phyloP scores from a whole-genome alignment of 2,329 filamentous ascomycete genomes.

The Coniochaeta sp. region DNA sequence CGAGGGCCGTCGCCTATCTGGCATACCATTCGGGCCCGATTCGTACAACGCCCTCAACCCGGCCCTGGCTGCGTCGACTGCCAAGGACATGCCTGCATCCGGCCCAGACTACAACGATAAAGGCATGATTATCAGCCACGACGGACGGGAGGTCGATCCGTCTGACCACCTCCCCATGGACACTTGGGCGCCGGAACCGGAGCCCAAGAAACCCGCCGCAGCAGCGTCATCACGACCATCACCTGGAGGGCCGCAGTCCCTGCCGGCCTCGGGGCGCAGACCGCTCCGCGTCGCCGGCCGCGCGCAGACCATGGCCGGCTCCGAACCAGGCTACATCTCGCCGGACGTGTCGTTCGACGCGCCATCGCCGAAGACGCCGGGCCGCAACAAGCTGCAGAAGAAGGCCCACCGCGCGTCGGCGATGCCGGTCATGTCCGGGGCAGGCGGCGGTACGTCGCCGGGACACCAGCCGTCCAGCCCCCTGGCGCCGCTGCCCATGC shows the following conservation, averaged over 20 bases:
- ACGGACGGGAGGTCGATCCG: slow-evolving; percentile 71
- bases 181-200: slow-evolving; percentile 70
- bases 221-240: slow-evolving; percentile 32
- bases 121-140: slow-evolving; percentile 67
- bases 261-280: slow-evolving; percentile 40
- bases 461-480: slow-evolving; percentile 34
- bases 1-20: slow-evolving; percentile 46
- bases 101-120: slow-evolving; percentile 41
- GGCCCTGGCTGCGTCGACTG: slow-evolving; percentile 28
- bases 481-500: slow-evolving; percentile 43
- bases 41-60: slow-evolving; percentile 70
- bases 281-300: slow-evolving; percentile 42
- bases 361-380: slow-evolving; percentile 20
- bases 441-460: slow-evolving; percentile 24
- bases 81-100: slow-evolving; percentile 19
- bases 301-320: slow-evolving; percentile 36
- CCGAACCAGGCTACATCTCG: slow-evolving; percentile 20
- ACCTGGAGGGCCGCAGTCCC: slow-evolving; percentile 44
- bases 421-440: slow-evolving; percentile 24
- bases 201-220: slow-evolving; percentile 44
- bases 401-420: slow-evolving; percentile 42
- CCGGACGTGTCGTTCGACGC: slow-evolving; percentile 23
- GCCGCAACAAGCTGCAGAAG: slow-evolving; percentile 59
- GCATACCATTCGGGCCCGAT: slow-evolving; percentile 67
- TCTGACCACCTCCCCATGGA: slow-evolving; percentile 74